These are phyloP conservation scores for Pseudogymnoascus sp. DNA, from an alignment of 2,329 filamentous ascomycete genomes.

Conservation along the genomic window DNA sequence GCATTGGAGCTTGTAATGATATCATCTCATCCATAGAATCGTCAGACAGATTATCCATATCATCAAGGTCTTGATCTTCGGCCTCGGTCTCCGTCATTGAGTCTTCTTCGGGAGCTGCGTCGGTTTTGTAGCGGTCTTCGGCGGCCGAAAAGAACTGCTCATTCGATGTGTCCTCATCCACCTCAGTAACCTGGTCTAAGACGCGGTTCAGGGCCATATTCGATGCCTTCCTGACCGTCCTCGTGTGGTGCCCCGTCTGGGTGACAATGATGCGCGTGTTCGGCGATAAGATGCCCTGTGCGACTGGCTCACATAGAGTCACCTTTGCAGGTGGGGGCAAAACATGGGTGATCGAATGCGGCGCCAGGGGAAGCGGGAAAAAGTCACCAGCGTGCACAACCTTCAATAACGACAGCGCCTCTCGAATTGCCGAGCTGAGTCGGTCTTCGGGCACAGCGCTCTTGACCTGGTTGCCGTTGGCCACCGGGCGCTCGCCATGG, in stretches of 20 bases:
- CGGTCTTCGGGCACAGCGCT: conserved; percentile 43
- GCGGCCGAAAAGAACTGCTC: conserved; percentile 91
- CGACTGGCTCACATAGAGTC: conserved; percentile 87
- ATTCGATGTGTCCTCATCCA: conserved; percentile 74
- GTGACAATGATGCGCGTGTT: conserved; percentile 79
- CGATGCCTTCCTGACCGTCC: conserved; percentile 40
- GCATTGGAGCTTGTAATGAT: conserved; percentile 69
- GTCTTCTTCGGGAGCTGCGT: conserved; percentile 45
- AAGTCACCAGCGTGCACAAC: conserved; percentile 81
- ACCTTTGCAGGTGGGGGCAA: conserved; percentile 79
- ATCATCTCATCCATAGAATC: conserved; percentile 93
- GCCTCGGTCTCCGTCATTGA: conserved; percentile 52
- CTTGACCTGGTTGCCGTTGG: conserved; percentile 31
- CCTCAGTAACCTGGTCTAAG: conserved; percentile 51
- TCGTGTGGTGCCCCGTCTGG: conserved; percentile 48
- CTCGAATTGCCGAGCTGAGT: conserved; percentile 59
- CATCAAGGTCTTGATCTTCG: conserved; percentile 54
- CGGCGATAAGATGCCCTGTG: conserved; percentile 72
- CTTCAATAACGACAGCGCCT: conserved; percentile 62
- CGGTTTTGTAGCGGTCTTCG: conserved; percentile 62
- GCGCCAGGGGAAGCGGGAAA: conserved; percentile 65
- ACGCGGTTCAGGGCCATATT: conserved; percentile 41
- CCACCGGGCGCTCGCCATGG: conserved; percentile 53
- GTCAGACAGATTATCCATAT: conserved; percentile 72
- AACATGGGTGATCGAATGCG: conserved; percentile 80